These are phyloP conservation scores for Candida quercuum DNA, from an alignment of 805 yeast genomes.

Conservation along the genomic window DNA sequence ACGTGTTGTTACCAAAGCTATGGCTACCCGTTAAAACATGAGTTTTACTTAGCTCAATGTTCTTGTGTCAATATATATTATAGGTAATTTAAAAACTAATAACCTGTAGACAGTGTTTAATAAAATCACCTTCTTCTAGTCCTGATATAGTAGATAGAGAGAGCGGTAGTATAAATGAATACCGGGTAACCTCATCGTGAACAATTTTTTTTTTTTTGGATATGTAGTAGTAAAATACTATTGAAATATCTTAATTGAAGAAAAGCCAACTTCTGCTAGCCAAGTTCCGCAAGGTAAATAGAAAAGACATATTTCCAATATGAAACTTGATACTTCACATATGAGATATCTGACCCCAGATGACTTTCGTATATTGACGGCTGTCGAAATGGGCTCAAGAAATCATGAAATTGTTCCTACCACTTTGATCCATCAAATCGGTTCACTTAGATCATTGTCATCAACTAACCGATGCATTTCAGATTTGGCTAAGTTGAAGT, in stretches of 20 bases:
- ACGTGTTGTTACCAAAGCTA: conserved; percentile 99
- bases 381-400: conserved; percentile 84
- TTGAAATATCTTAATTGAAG: no score
- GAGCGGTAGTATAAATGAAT: not conserved
- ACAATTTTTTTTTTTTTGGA: conserved; percentile 5
- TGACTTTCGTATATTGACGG: conserved; percentile 85
- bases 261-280: no score
- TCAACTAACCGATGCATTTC: conserved; percentile 75
- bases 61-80: not conserved
- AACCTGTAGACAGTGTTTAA: no score
- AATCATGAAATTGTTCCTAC: conserved; percentile 96
- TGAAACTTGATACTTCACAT: conserved; percentile 91
- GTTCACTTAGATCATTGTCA: conserved; percentile 70
- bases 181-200: conserved; percentile 1
- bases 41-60: not conserved
- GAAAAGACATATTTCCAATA: conserved; percentile 28
- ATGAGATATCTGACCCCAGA: conserved; percentile 90
- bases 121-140: no score
- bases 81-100: not conserved
- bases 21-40: conserved; percentile 84
- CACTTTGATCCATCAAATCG: conserved; percentile 68
- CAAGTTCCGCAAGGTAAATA: no score
- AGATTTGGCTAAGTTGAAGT: conserved; percentile 80
- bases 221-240: no score
- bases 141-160: not conserved